These are phyloP conservation scores for Crithidia bombi DNA, from an alignment of 208 protist genomes.

Conservation along the genomic window DNA sequence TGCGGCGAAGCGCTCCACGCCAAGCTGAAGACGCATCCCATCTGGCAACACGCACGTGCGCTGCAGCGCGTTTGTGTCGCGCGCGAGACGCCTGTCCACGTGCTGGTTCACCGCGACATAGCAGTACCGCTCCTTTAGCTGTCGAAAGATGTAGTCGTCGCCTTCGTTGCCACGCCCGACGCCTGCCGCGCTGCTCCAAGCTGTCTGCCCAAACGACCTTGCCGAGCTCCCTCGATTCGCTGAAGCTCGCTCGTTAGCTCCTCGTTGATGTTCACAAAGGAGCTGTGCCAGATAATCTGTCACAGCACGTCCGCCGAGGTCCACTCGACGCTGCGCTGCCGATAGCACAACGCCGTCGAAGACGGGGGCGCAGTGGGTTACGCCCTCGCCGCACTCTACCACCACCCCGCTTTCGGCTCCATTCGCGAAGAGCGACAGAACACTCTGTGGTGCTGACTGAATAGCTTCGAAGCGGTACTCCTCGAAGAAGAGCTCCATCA, in stretches of 20 bases:
- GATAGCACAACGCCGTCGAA: conserved; percentile 94
- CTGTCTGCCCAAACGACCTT: neutral
- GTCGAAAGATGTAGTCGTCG: conserved; percentile 96
- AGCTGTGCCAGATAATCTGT: conserved; percentile 96
- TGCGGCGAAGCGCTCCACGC: conserved; percentile 91
- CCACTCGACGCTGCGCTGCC: conserved; percentile 79
- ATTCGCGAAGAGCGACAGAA: conserved; percentile 97
- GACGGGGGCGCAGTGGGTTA: conserved; percentile 98
- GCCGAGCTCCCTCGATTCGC: neutral
- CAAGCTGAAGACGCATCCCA: conserved; percentile 92
- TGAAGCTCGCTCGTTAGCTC: neutral
- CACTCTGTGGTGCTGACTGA: conserved; percentile 92
- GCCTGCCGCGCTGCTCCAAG: neutral
- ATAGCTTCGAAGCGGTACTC: conserved; percentile 92
- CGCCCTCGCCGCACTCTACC: conserved; percentile 98
- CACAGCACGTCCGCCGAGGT: conserved; percentile 97
- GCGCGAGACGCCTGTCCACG: conserved; percentile 91
- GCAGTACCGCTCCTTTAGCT: conserved; percentile 96
- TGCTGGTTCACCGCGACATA: conserved; percentile 89
- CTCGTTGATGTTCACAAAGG: conserved; percentile 45
- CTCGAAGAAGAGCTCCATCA: conserved; percentile 97
- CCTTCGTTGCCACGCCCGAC: conserved; percentile 26
- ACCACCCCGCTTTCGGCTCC: conserved; percentile 97
- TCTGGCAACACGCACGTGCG: conserved; percentile 87
- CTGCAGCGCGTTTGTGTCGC: conserved; percentile 71